Percentiles rank a stretch among this genome's conserved stretches.
Conservation (phyloP, 208 protist species). For the Acanthamoeba healyi region DNA sequence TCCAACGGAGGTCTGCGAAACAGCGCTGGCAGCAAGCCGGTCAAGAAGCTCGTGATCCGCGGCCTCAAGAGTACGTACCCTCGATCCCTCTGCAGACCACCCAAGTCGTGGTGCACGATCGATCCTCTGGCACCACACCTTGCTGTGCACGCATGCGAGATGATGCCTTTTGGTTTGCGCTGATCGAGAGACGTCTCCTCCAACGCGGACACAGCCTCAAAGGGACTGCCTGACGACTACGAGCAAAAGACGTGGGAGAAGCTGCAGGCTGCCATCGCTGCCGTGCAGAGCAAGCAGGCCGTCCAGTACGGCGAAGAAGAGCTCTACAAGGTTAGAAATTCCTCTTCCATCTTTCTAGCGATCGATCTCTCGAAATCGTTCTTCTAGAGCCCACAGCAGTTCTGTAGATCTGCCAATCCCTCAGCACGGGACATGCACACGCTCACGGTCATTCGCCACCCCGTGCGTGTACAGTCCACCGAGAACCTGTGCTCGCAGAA, state of each 20-base stretch:
- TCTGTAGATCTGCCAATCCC: not conserved
- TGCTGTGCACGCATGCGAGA: not conserved
- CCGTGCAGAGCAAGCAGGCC: conserved; percentile 80
- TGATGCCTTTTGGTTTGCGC: no score
- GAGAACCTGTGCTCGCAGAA: conserved; percentile 72
- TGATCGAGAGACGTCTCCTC: not conserved
- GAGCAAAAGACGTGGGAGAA: conserved; percentile 84
- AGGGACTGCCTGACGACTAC: conserved; percentile 80
- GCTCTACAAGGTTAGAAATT: conserved; percentile 82
- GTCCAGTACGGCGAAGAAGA: conserved; percentile 80
- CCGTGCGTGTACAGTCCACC: not conserved
- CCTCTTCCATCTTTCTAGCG: conserved; percentile 4
- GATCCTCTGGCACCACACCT: no score
- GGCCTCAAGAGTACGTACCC: conserved; percentile 14
- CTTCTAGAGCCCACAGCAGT: no score
- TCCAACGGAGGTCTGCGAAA: not conserved
- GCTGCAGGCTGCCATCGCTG: conserved; percentile 79
- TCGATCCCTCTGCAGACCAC: no score
- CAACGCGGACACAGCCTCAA: not conserved
- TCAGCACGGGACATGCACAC: not conserved
- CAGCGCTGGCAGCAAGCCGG: conserved; percentile 37
- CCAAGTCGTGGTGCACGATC: no score
- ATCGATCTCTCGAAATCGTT: no score
- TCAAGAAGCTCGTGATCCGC: conserved; percentile 64
- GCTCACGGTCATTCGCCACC: not conserved